These are phyloP conservation scores for Magnusiomyces ingens DNA, from an alignment of 1,139 yeast species.

Conservation along the genomic window DNA sequence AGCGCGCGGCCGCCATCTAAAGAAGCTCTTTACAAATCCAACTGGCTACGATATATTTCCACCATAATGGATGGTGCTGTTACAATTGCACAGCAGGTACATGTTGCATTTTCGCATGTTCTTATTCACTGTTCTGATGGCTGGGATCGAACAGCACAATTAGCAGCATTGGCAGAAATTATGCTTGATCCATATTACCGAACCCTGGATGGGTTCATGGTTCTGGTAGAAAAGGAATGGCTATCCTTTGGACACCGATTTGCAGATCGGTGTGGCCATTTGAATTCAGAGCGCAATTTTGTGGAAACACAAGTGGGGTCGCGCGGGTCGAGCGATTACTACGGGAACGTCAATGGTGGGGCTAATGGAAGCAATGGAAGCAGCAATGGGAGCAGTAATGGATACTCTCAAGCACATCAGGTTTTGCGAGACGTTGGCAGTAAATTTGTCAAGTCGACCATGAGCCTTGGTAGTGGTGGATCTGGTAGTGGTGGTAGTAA, in stretches of 20 bases:
- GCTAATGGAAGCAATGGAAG: not conserved
- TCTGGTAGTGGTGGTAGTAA: not conserved
- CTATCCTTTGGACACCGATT: conserved; percentile 89
- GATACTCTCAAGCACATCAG: conserved; percentile 23
- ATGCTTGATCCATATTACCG: conserved; percentile 88
- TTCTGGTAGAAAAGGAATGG: conserved; percentile 91
- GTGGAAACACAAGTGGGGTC: conserved; percentile 29
- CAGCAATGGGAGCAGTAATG: not conserved
- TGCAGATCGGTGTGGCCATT: conserved; percentile 73
- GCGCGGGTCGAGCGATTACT: conserved; percentile 14
- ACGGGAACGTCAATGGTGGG: not conserved
- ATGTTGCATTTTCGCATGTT: conserved; percentile 74
- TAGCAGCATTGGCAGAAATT: conserved; percentile 74
- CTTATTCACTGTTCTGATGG: conserved; percentile 95
- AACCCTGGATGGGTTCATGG: conserved; percentile 79
- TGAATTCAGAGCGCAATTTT: conserved; percentile 30
- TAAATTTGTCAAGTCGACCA: too few species aligned
- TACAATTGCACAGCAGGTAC: conserved; percentile 69
- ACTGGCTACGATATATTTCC: conserved; percentile 73
- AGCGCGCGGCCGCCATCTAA: conserved; percentile 40
- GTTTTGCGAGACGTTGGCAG: not conserved
- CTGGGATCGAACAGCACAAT: conserved; percentile 95
- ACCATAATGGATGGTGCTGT: conserved; percentile 71
- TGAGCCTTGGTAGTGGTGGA: not conserved
- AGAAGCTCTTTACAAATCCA: conserved; percentile 51